phyloP scores from a whole-genome alignment of 2,329 filamentous ascomycete genomes.

The Purpureocillium takamizusanense region DNA sequence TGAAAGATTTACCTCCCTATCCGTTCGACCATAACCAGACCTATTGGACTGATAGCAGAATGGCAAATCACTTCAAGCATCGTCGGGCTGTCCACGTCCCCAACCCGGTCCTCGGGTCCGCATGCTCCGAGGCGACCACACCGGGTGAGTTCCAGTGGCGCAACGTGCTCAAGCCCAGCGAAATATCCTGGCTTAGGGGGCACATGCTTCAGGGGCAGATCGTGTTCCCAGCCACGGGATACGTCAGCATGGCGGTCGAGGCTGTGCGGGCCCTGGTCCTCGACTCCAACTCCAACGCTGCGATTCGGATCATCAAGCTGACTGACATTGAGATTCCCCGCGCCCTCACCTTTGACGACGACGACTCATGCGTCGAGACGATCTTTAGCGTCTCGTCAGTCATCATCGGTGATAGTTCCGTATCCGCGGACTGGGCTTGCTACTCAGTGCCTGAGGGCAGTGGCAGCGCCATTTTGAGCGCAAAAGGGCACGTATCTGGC shows the following conservation, averaged over 20 bases:
- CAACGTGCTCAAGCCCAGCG: constrained; percentile 7
- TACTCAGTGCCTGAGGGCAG: not conserved
- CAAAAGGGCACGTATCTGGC: no score
- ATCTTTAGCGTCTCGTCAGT: constrained; percentile 4
- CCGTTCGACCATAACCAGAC: not conserved
- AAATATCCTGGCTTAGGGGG: constrained; percentile 28
- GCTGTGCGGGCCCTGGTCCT: constrained; percentile 12
- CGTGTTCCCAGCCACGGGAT: constrained; percentile 28
- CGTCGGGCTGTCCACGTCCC: not conserved
- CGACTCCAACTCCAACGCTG: no score
- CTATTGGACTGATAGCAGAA: no score
- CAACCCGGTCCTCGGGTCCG: not conserved
- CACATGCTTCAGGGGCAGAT: constrained; percentile 33
- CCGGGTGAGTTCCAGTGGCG: constrained; percentile 6
- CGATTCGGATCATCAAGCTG: not conserved
- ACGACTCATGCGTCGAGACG: constrained; percentile 7
- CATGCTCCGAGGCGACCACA: not conserved
- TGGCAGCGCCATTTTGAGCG: no score
- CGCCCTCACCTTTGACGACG: constrained; percentile 7
- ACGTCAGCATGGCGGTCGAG: constrained; percentile 18
- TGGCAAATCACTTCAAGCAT: not conserved
- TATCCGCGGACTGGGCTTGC: not conserved
- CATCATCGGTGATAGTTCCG: no score
- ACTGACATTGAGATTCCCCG: constrained; percentile 7
- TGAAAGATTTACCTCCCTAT: not conserved